phyloP scores from a whole-genome alignment of 306 rosid species.

The Citrullus colocynthis region DNA sequence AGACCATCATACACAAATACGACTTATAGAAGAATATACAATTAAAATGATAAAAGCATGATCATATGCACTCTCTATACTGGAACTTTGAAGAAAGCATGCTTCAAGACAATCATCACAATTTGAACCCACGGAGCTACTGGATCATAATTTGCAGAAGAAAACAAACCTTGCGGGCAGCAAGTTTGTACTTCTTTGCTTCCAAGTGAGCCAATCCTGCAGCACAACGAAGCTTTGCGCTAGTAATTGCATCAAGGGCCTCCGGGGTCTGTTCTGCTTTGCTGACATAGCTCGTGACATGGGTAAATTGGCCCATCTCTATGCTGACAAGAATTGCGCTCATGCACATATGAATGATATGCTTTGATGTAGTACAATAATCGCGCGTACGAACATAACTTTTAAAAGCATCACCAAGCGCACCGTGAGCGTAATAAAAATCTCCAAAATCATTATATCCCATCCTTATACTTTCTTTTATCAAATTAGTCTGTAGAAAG shows the following conservation, averaged over 20 bases:
- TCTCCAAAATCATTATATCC: conserved; percentile 99
- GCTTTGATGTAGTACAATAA: conserved; percentile 92
- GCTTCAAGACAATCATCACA: background rate
- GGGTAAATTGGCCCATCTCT: conserved; percentile 97
- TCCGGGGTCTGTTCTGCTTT: conserved; percentile 82
- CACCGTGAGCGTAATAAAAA: conserved; percentile 82
- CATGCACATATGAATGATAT: conserved; percentile 90
- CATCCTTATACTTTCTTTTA: conserved; percentile 98
- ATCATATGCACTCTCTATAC: background rate
- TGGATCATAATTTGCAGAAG: background rate
- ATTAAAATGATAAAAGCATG: background rate
- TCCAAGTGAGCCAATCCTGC: conserved; percentile 92
- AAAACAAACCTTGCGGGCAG: conserved; percentile 88
- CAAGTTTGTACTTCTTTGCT: conserved; percentile 91
- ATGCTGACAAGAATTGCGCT: conserved; percentile 92
- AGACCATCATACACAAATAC: background rate
- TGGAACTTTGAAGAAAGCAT: background rate
- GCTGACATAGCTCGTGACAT: conserved; percentile 75
- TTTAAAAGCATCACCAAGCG: conserved; percentile 83
- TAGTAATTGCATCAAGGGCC: conserved; percentile 40
- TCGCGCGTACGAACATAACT: conserved; percentile 91
- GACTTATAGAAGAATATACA: background rate
- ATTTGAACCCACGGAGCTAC: background rate
- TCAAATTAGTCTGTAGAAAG: conserved; percentile 77
- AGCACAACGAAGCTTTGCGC: conserved; percentile 75